Evolutionary conservation across 192 early-diverging fungal genomes (phyloP).

Genomic region (Coemansia sp.): DNA sequence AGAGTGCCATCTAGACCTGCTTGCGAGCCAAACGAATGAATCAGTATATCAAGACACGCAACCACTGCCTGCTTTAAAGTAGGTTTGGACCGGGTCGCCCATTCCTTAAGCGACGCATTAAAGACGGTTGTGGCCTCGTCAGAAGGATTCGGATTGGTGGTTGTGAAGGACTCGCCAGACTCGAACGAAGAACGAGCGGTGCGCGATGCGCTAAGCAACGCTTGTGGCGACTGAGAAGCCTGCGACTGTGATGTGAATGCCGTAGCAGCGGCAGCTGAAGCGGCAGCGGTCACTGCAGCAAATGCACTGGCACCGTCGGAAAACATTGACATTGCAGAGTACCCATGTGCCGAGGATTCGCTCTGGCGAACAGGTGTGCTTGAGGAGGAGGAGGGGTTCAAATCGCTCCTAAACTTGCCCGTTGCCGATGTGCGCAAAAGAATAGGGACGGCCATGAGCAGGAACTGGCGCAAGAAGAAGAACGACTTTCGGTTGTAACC

Average conservation of each 20-base stretch:
- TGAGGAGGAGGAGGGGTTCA: neutral
- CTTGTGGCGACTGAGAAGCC: neutral
- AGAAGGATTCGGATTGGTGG: neutral
- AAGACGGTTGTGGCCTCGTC: conserved; percentile 3
- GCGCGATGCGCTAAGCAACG: conserved; percentile 7
- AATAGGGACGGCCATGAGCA: conserved; percentile 39
- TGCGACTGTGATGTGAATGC: conserved; percentile 5
- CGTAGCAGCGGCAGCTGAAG: conserved; percentile 23
- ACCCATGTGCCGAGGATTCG: conserved; percentile 5
- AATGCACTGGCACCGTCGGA: conserved; percentile 45
- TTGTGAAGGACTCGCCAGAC: neutral
- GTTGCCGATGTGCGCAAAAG: conserved; percentile 39
- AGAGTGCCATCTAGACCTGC: neutral
- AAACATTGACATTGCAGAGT: conserved; percentile 34
- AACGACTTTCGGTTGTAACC: conserved; percentile 39
- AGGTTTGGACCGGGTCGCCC: conserved; percentile 20
- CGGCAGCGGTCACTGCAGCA: conserved; percentile 43
- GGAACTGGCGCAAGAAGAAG: conserved; percentile 51
- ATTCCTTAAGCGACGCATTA: conserved; percentile 14
- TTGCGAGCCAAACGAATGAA: conserved; percentile 14
- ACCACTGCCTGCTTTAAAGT: conserved; percentile 24
- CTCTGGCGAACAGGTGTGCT: conserved; percentile 3
- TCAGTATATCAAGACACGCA: conserved; percentile 36
- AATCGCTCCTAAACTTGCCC: neutral
- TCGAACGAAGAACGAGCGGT: conserved; percentile 14